phyloP scores from a whole-genome alignment of 345 rosid genomes.

The Rubroshorea leprosula region DNA sequence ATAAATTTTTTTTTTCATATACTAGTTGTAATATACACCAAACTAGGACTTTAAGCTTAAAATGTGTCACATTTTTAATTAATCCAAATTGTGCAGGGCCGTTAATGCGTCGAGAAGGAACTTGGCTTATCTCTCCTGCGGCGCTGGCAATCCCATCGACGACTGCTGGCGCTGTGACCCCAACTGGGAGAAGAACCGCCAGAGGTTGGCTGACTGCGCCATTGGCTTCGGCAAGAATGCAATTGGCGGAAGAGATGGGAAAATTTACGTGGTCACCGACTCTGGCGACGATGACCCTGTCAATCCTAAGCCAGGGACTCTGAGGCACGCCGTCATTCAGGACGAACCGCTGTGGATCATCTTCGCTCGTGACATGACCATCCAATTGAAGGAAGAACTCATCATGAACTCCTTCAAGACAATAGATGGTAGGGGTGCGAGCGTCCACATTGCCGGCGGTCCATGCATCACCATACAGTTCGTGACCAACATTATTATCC shows the following conservation, averaged over 20 bases:
- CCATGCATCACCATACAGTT: constrained; percentile 80
- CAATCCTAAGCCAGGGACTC: constrained; percentile 65
- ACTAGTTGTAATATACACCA: too few species aligned
- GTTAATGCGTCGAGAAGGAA: constrained; percentile 65
- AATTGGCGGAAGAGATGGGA: constrained; percentile 67
- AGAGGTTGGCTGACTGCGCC: constrained; percentile 61
- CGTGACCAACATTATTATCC: constrained; percentile 67
- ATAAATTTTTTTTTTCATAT: too few species aligned
- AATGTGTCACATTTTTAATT: too few species aligned
- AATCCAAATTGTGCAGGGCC: constrained; percentile 42
- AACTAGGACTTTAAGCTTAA: too few species aligned
- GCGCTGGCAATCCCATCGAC: constrained; percentile 73
- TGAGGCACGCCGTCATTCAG: constrained; percentile 64
- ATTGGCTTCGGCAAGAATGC: constrained; percentile 81
- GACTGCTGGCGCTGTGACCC: constrained; percentile 89
- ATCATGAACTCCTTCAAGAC: constrained; percentile 84
- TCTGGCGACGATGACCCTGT: constrained; percentile 54
- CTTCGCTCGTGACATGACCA: constrained; percentile 67
- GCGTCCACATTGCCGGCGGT: constrained; percentile 79
- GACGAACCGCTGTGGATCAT: constrained; percentile 76
- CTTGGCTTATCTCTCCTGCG: constrained; percentile 60
- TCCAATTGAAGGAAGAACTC: constrained; percentile 66
- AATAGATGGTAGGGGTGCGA: constrained; percentile 70
- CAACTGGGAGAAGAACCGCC: constrained; percentile 66
- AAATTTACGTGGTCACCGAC: constrained; percentile 60